Evolutionary conservation across 495 filamentous ascomycete species (phyloP), one percentile per base, ranked within the genome.

Genomic region (Penicillium alfredii): DNA sequence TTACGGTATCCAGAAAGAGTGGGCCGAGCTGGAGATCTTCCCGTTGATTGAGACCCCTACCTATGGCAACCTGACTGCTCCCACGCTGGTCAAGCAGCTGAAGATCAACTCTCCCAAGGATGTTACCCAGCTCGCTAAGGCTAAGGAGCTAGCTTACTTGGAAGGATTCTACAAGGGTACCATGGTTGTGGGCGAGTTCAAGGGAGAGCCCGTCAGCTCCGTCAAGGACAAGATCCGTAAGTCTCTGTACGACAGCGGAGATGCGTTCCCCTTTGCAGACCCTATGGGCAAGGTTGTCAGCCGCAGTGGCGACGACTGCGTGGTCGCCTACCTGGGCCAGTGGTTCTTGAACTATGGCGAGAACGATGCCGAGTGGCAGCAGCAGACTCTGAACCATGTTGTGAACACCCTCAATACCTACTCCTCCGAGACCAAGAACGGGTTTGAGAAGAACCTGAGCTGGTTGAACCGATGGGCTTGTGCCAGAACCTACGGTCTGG

Each of bases 21-120:
- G 92, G 92, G 89, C 81, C 3, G 81, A 92, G 52, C 64, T 92
- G 27, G 86, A 94, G 38, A 88, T 96, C 39, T 40, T 79, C 32
- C 85, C 89, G 27, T 82, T 98, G 44, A 95, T 98, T 42, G 72
- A 87, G 20, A 97, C 92, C 6, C 90, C 90, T 1, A 80, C 80
- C 10, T 95, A 92, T 52, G 89, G 86, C 22, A 80, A 94, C 56
- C 67, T 92, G 39, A 80, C 86, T 21, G 92, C 92, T 4, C 77
- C 81, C 39, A 76, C 80, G 35, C 68, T 98, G 28, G 85, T 94
- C 27, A 86, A 95, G 67, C 78, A 90, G 56, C 71, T 96, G 52
- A 98, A 98, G 72, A 98, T 98, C 58, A 81, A 84, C 49, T 94
- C 88, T 4, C 89, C 92, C 36, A 98, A 96, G 63, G 92, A 98